Conservation (phyloP, 176 grass and related monocot genomes). For the Avena eriantha region DNA sequence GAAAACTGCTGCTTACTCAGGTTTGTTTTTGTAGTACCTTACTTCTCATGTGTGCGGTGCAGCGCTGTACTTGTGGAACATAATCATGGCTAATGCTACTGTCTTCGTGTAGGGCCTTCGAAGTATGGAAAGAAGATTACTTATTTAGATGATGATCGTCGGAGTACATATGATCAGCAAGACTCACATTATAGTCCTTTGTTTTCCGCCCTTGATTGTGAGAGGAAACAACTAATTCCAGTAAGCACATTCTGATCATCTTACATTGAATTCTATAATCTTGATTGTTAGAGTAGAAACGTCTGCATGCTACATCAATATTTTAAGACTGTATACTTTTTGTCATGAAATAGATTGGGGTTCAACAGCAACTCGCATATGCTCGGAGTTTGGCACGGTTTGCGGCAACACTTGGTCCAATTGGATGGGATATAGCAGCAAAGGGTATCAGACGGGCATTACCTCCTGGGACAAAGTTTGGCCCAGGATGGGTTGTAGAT, state of each 20-base stretch:
- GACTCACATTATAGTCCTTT: constrained; percentile 45
- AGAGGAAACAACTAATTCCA: constrained; percentile 65
- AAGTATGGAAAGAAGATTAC: constrained; percentile 61
- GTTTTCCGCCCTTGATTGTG: constrained; percentile 53
- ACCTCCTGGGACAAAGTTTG: constrained; percentile 66
- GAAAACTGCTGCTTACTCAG: constrained; percentile 63
- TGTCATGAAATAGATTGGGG: constrained; percentile 58
- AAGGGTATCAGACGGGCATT: constrained; percentile 55
- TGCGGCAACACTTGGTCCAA: constrained; percentile 53
- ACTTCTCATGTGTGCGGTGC: constrained; percentile 15
- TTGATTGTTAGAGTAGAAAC: not conserved
- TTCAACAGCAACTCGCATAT: constrained; percentile 62
- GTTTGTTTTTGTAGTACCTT: constrained; percentile 40
- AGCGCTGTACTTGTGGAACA: constrained; percentile 13
- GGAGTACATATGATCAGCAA: constrained; percentile 61
- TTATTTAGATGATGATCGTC: constrained; percentile 54
- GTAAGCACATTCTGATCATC: constrained; percentile 52
- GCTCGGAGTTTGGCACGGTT: constrained; percentile 73
- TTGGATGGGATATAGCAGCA: constrained; percentile 69
- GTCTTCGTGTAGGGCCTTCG: constrained; percentile 46
- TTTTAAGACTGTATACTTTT: constrained; percentile 11
- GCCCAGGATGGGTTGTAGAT: constrained; percentile 73
- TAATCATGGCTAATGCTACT: constrained; percentile 30
- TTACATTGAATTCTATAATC: constrained; percentile 32
- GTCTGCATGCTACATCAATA: not conserved